Conservation (phyloP, 768 basidiomycete species). For the Mycena vulgaris region DNA sequence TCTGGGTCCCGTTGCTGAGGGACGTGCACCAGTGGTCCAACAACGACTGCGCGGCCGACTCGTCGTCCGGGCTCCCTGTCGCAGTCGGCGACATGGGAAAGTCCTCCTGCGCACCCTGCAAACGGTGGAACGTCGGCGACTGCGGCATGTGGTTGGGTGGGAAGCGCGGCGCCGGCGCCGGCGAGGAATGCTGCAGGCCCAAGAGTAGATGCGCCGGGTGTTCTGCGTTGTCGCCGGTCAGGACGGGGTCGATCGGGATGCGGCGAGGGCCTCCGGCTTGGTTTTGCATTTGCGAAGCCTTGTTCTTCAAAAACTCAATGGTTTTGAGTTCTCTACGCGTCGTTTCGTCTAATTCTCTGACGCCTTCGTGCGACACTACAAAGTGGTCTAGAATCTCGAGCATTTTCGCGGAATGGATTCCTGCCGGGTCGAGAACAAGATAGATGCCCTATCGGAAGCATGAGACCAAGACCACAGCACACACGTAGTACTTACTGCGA, state of each 20-base stretch:
- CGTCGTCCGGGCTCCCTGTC: slow-evolving; percentile 85
- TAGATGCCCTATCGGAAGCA: slow-evolving; percentile 63
- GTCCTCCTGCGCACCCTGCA: slow-evolving; percentile 68
- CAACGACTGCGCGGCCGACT: slow-evolving; percentile 81
- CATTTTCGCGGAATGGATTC: slow-evolving; percentile 79
- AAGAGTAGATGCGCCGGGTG: slow-evolving; percentile 68
- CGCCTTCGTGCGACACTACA: slow-evolving; percentile 75
- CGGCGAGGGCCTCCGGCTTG: slow-evolving; percentile 51
- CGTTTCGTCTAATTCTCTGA: slow-evolving; percentile 85
- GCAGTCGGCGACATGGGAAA: slow-evolving; percentile 72
- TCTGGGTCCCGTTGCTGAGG: slow-evolving; percentile 73
- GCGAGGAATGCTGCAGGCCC: slow-evolving; percentile 59
- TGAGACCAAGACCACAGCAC: background rate
- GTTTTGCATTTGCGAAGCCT: slow-evolving; percentile 69
- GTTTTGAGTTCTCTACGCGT: slow-evolving; percentile 88
- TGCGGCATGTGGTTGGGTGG: slow-evolving; percentile 56
- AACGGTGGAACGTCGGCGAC: slow-evolving; percentile 72
- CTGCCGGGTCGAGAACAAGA: slow-evolving; percentile 83
- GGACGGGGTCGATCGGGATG: slow-evolving; percentile 44
- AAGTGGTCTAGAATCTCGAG: slow-evolving; percentile 86
- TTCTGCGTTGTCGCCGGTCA: slow-evolving; percentile 49
- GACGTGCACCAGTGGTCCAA: slow-evolving; percentile 90
- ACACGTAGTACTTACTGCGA: slow-evolving; percentile 61
- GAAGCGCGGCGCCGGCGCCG: slow-evolving; percentile 52
- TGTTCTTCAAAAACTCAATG: slow-evolving; percentile 84